A percentile compares a stretch with the other conserved stretches of the same genome.
These are phyloP conservation scores for Verticillium zaregamsianum DNA, from an alignment of 2,329 filamentous ascomycete genomes.

Conservation along the genomic window DNA sequence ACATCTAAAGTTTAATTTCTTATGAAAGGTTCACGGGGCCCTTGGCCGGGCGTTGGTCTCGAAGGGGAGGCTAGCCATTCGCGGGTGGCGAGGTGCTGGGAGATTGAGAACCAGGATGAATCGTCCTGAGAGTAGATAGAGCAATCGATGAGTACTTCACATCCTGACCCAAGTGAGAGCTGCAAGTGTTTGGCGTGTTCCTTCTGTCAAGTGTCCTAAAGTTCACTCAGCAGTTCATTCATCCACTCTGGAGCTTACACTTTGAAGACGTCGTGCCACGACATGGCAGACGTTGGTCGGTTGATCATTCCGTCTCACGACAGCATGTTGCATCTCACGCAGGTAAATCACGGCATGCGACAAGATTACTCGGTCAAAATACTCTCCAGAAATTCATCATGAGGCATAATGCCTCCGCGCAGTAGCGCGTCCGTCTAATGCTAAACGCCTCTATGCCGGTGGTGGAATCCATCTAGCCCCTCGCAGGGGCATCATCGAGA, in stretches of 20 bases:
- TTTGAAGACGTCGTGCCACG: no score
- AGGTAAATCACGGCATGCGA: no score
- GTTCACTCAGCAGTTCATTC: no score
- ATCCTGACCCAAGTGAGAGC: no score
- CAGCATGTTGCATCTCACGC: no score
- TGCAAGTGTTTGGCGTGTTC: no score
- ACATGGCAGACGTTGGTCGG: no score
- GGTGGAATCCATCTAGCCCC: not conserved
- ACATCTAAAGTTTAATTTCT: constrained; percentile 6
- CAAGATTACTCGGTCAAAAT: not conserved
- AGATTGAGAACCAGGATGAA: not conserved
- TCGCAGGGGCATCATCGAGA: not conserved
- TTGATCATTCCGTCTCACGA: no score
- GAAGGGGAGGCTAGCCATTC: not conserved
- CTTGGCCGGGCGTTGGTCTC: not conserved
- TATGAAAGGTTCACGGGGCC: not conserved
- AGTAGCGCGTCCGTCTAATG: not conserved
- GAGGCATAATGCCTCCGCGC: not conserved
- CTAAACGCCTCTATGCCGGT: constrained; percentile 2
- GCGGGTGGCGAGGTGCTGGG: not conserved
- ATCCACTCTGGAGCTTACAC: no score
- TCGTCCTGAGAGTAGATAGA: not conserved
- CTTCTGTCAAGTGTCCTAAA: no score
- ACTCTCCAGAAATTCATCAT: not conserved
- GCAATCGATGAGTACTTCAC: not conserved